Evolutionary conservation across 352 stramenopile species (phyloP), one percentile per base, ranked within the genome.

Genomic region (Phytophthora sojae): DNA sequence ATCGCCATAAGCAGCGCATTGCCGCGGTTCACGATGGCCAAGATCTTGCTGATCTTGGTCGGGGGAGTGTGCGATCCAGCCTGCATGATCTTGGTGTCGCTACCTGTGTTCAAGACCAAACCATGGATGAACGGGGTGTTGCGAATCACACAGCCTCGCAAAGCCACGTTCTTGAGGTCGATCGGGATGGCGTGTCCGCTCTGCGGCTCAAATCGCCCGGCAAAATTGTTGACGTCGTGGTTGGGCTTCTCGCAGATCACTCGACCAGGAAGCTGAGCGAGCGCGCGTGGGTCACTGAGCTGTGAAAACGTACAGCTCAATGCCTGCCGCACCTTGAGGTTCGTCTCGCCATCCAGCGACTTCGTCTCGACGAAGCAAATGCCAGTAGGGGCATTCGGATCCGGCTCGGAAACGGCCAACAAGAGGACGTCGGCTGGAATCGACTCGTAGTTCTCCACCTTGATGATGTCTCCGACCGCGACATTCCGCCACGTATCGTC

Each of bases 361-460:
- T 96, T 97, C 23, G 90, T 97, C 65, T 97, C 88, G 7, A 96
- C 83, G 60, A 96, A 97, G 67, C 85, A 94, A 63, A 96, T 95
- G 0, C 89, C 89, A 15, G 86, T 82, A 1, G 89, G 88, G 5
- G 71, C 73, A 6, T 75, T 67, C 6, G 85, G 81, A 42, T 96
- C 82, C 0, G 85, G 73, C 45, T 95, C 88, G 1, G 76, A 82
- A 11, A 96, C 88, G 0, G 88, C 85, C 0, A 97, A 77, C 12
- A 97, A 63, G 25, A 97, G 53, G 8, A 96, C 64, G 59, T 97
- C 91, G 4, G 89, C 90, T 21, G 90, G 89, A 32, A 97, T 89
- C 9, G 81, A 73, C 21, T 97, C 91, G 77, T 95, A 92, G 70
- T 96, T 97, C 64, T 81, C 83, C 3, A 97, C 75, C 73, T 96